A percentile compares a stretch with the other conserved stretches of the same genome.
These are phyloP conservation scores for Cymbopogon citratus DNA, from an alignment of 176 grass and related monocot species.

Conservation along the genomic window DNA sequence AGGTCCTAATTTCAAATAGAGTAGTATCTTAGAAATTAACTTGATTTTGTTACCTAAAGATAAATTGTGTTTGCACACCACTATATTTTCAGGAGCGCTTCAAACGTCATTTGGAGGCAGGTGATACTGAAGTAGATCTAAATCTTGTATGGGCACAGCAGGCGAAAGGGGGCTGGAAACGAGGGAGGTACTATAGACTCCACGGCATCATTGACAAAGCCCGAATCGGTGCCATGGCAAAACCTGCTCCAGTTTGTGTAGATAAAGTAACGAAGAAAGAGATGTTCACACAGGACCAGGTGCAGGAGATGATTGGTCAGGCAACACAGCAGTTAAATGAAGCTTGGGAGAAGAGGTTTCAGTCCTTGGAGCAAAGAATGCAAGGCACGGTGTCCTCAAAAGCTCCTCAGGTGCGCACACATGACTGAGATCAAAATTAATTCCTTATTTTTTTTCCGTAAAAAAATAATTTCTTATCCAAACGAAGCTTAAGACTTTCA, in stretches of 20 bases:
- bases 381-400: neutral
- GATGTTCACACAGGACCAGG: neutral
- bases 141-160: slow-evolving; percentile 30
- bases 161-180: neutral
- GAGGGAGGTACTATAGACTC: slow-evolving; percentile 34
- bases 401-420: slow-evolving; percentile 3
- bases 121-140: slow-evolving; percentile 25
- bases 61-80: neutral
- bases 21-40: neutral
- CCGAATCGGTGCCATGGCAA: slow-evolving; percentile 17
- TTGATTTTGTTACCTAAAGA: neutral
- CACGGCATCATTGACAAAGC: slow-evolving; percentile 35
- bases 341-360: slow-evolving; percentile 36
- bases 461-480: neutral
- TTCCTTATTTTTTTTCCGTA: neutral
- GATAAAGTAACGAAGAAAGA: neutral
- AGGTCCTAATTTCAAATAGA: neutral
- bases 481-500: neutral
- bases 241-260: neutral
- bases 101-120: slow-evolving; percentile 24
- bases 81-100: slow-evolving; percentile 29
- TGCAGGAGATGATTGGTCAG: slow-evolving; percentile 19
- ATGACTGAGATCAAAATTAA: slow-evolving; percentile 5
- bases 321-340: slow-evolving; percentile 27
- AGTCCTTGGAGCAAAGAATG: slow-evolving; percentile 25